phyloP scores from a whole-genome alignment of 352 stramenopile species.

The Aphanomyces stellatus region DNA sequence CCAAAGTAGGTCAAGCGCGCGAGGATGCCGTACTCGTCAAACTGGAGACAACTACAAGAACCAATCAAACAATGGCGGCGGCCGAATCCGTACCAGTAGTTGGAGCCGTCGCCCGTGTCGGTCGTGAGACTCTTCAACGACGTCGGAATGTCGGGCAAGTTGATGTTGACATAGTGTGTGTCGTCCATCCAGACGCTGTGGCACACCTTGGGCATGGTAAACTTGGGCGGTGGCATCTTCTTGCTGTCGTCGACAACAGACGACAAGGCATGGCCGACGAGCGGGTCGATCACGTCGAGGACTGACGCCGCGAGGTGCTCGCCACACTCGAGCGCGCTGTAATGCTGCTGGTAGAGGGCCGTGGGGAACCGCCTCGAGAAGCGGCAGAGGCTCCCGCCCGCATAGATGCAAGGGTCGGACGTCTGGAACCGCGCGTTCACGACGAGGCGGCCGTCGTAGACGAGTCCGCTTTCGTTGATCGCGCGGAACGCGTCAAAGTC shows the following conservation, averaged over 20 bases:
- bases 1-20: slow-evolving; percentile 65
- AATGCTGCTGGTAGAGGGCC: slow-evolving; percentile 63
- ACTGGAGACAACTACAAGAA: slow-evolving; percentile 38
- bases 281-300: slow-evolving; percentile 56
- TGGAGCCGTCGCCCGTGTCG: slow-evolving; percentile 29
- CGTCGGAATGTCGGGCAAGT: slow-evolving; percentile 48
- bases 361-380: slow-evolving; percentile 79
- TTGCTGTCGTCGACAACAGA: neutral
- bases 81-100: slow-evolving; percentile 8
- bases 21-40: slow-evolving; percentile 68
- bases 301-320: slow-evolving; percentile 55
- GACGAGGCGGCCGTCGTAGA: slow-evolving; percentile 88
- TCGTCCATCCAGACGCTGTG: slow-evolving; percentile 34
- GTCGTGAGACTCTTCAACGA: slow-evolving; percentile 42
- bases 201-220: slow-evolving; percentile 55
- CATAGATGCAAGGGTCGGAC: slow-evolving; percentile 69
- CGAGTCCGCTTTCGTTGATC: slow-evolving; percentile 85
- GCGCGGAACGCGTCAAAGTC: slow-evolving; percentile 84
- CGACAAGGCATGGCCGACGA: neutral
- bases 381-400: slow-evolving; percentile 53
- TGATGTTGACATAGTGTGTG: slow-evolving; percentile 67
- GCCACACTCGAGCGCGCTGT: slow-evolving; percentile 68
- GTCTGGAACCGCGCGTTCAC: slow-evolving; percentile 83
- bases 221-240: slow-evolving; percentile 39
- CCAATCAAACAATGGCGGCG: neutral